These are phyloP conservation scores for Penicillium sp. DNA, from an alignment of 2,329 filamentous ascomycete species.

Conservation along the genomic window DNA sequence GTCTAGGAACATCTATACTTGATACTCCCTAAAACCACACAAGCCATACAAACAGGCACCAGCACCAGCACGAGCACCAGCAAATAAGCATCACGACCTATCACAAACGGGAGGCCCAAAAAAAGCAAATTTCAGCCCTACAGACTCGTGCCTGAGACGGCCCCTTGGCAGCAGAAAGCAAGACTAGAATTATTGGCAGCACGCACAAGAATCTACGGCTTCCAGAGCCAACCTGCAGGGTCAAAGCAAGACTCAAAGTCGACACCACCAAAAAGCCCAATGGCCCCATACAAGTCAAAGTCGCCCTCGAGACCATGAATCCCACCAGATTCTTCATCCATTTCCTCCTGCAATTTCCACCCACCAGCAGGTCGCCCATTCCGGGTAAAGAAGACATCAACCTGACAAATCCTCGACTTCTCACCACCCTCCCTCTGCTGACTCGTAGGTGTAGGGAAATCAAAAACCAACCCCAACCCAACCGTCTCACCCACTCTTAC, in stretches of 20 bases:
- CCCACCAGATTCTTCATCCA: conserved; percentile 61
- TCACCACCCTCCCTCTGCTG: too few species aligned
- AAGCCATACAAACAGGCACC: not conserved
- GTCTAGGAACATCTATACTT: too few species aligned
- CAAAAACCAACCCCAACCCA: conserved; percentile 63
- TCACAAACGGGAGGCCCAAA: not conserved
- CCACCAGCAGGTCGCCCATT: conserved; percentile 56
- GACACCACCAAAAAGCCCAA: conserved; percentile 66
- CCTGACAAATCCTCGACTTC: conserved; percentile 37
- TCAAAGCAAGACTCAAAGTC: conserved; percentile 63
- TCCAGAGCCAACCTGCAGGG: conserved; percentile 53
- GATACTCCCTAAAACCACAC: too few species aligned
- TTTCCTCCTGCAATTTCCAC: conserved; percentile 66
- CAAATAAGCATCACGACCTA: conserved; percentile 2
- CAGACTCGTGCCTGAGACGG: not conserved
- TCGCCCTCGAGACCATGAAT: conserved; percentile 70
- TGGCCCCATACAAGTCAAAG: conserved; percentile 64
- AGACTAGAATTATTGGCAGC: conserved; percentile 1
- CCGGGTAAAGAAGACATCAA: conserved; percentile 64
- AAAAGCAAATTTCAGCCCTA: conserved; percentile 17
- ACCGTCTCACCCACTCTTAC: conserved; percentile 61
- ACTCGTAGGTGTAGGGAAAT: conserved; percentile 42
- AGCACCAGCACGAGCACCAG: too few species aligned
- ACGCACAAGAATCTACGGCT: conserved; percentile 19
- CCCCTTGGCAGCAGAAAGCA: conserved; percentile 5